Conservation (phyloP, 352 stramenopile genomes). For the Pilasporangium apinafurcum region DNA sequence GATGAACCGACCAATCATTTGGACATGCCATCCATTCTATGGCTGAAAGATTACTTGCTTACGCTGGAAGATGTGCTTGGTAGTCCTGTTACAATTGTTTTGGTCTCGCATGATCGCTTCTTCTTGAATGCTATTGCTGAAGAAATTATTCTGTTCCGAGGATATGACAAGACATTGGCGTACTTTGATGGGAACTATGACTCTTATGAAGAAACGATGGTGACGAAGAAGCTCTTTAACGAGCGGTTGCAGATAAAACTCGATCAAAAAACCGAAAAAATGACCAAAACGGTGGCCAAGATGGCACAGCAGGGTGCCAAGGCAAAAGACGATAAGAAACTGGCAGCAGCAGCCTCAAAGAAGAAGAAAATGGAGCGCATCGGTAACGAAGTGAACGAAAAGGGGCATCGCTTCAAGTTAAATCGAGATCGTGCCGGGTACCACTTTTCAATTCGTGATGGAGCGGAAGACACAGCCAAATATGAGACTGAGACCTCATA, state of each 20-base stretch:
- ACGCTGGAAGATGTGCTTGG: constrained; percentile 51
- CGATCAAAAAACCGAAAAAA: constrained; percentile 48
- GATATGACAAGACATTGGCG: constrained; percentile 42
- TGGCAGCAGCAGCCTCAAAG: constrained; percentile 50
- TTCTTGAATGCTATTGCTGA: constrained; percentile 91
- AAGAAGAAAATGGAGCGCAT: constrained; percentile 69
- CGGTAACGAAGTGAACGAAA: constrained; percentile 39
- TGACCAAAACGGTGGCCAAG: constrained; percentile 40
- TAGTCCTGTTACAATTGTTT: constrained; percentile 67
- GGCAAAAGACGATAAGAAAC: constrained; percentile 54
- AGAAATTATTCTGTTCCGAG: constrained; percentile 50
- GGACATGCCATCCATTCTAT: constrained; percentile 78
- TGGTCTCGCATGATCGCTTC: constrained; percentile 90
- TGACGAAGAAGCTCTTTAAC: constrained; percentile 38
- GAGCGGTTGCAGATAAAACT: constrained; percentile 38
- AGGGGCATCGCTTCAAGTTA: constrained; percentile 51
- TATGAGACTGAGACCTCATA: constrained; percentile 26
- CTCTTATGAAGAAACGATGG: constrained; percentile 43
- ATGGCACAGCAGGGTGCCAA: constrained; percentile 30
- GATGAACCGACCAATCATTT: constrained; percentile 93
- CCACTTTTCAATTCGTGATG: constrained; percentile 16
- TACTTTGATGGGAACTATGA: constrained; percentile 67
- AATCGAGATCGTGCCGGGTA: constrained; percentile 48
- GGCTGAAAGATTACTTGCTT: constrained; percentile 71
- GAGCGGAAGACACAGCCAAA: constrained; percentile 32